These are phyloP conservation scores for Psilocybe tampanensis DNA, from an alignment of 768 basidiomycete species.

Conservation along the genomic window DNA sequence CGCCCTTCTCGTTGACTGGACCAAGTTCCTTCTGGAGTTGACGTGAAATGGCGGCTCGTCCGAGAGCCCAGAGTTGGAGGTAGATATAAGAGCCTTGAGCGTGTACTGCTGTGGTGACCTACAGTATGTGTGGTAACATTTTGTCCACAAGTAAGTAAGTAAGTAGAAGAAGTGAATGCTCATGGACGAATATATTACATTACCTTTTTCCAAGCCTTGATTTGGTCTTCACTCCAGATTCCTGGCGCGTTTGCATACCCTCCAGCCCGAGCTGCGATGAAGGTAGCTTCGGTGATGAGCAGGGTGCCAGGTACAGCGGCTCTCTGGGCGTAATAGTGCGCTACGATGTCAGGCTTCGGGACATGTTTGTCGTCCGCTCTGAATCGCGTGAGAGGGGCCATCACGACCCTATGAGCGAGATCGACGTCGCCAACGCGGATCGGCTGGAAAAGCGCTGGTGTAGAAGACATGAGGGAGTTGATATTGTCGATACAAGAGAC, in stretches of 20 bases:
- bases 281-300: conserved; percentile 59
- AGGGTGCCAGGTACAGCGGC: conserved; percentile 50
- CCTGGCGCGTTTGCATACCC: conserved; percentile 58
- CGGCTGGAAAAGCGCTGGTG: conserved; percentile 45
- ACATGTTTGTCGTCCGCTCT: conserved; percentile 36
- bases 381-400: conserved; percentile 55
- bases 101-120: conserved; percentile 54
- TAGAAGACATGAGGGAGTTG: not conserved
- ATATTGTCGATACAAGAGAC: too few relatives aligned
- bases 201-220: conserved; percentile 57
- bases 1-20: conserved; percentile 38
- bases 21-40: conserved; percentile 32
- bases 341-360: conserved; percentile 33
- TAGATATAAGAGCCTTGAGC: conserved; percentile 47
- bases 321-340: conserved; percentile 52
- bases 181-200: conserved; percentile 18
- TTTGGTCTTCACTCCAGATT: conserved; percentile 65
- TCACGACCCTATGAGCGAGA: conserved; percentile 53
- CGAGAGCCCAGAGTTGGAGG: conserved; percentile 62
- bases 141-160: too few relatives aligned
- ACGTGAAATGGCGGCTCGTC: conserved; percentile 35
- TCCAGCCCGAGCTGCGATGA: conserved; percentile 51
- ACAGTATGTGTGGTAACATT: too few relatives aligned
- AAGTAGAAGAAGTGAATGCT: too few relatives aligned
- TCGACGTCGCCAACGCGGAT: conserved; percentile 41